Evolutionary conservation across 805 yeast genomes (phyloP), one percentile per base, ranked within the genome.

Genomic region (Huiozyma sinensis): DNA sequence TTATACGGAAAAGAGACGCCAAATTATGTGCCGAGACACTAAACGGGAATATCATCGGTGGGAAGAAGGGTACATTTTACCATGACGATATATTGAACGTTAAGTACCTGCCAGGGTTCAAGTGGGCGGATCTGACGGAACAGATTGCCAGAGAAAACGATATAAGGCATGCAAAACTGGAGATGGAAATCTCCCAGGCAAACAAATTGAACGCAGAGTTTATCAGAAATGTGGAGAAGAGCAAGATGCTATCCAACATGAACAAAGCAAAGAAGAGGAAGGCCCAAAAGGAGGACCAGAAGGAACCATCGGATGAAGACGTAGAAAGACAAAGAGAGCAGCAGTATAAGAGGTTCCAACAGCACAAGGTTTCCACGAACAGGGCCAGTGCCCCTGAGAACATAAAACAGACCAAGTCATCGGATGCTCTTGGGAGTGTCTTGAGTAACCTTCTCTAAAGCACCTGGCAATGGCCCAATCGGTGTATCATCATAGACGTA

Each of bases 31-130:
- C 92, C 2, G 70, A 70, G 7, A 83, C 97, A 0, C 66, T 92
- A 56, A 92, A 92, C 58, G 95, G 95, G 8, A 85, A 87, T 57
- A 84, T 72, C 7, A 66, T 92, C 32, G 98, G 97, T 28, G 98
- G 97, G 35, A 87, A 81, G 57, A 92, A 92, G 65, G 82, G 92
- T 3, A 76, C 81, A 7, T 90, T 83, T 56, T 92, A 89, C 65
- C 83, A 92, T 57, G 98, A 92, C 63, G 98, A 92, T 67, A 81
- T 92, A 28, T 72, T 94, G 69, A 92, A 88, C 60, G 79, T 90
- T 47, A 90, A 85, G 62, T 92, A 92, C 55, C 69, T 92, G 48
- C 80, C 86, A 7, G 88, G 90, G 1, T 92, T 90, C 73, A 92
- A 92, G 60, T 92, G 98, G 98, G 73, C 82, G 44, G 95, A 92